Conservation (phyloP, 352 stramenopile genomes). For the Pythium plurisporium region DNA sequence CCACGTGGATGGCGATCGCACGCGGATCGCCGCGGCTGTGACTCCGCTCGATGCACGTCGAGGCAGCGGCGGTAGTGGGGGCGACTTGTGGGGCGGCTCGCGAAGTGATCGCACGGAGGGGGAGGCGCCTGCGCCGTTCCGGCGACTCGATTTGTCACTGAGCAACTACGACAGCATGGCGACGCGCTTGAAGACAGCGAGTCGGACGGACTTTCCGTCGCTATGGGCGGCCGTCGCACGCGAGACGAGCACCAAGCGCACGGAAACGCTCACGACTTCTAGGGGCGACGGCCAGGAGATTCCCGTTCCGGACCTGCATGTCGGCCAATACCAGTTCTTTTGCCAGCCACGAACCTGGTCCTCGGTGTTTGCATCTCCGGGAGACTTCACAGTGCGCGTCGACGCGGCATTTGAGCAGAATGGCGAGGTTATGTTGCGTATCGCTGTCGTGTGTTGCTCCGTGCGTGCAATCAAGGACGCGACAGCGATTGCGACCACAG, state of each 20-base stretch:
- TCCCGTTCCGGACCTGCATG: conserved; percentile 59
- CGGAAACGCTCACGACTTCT: background rate
- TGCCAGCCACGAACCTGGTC: conserved; percentile 66
- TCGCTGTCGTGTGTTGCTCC: conserved; percentile 59
- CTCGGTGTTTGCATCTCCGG: conserved; percentile 60
- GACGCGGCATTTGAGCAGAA: conserved; percentile 33
- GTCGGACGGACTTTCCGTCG: conserved; percentile 18
- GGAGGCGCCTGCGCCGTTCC: background rate
- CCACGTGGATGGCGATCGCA: background rate
- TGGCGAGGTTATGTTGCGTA: conserved; percentile 39
- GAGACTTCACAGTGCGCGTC: conserved; percentile 78
- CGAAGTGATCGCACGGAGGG: conserved; percentile 1
- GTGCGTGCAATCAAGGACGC: conserved; percentile 49
- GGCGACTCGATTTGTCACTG: conserved; percentile 16
- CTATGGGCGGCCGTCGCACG: conserved; percentile 7
- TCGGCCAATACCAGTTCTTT: conserved; percentile 62
- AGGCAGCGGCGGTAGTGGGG: background rate
- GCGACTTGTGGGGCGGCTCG: background rate
- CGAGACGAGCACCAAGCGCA: background rate
- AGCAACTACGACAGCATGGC: conserved; percentile 37
- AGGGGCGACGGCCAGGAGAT: conserved; percentile 39
- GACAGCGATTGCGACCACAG: conserved; percentile 17
- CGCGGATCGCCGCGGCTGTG: background rate
- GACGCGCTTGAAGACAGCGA: conserved; percentile 22
- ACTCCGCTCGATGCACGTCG: conserved; percentile 1